Evolutionary conservation across 2,329 filamentous ascomycete genomes (phyloP).

Genomic region (Clonostachys rosea): DNA sequence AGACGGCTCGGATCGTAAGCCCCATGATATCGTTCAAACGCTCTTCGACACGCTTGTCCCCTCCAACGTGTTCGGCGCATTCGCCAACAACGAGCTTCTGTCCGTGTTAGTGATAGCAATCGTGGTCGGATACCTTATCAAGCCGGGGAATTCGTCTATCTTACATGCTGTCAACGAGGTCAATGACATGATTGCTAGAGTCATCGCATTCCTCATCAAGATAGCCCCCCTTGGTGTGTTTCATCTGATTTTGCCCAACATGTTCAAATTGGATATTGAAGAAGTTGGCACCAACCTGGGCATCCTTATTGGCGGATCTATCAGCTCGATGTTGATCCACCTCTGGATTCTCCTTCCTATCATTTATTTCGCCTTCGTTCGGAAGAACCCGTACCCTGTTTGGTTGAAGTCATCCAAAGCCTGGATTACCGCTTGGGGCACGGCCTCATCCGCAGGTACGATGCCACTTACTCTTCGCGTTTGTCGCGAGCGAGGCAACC

Average conservation of each 20-base stretch:
- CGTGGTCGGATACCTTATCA: conserved; percentile 40
- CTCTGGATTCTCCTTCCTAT: conserved; percentile 38
- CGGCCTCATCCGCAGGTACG: conserved; percentile 46
- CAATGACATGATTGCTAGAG: conserved; percentile 37
- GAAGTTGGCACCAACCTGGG: conserved; percentile 44
- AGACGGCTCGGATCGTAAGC: conserved; percentile 21
- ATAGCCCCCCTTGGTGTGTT: conserved; percentile 47
- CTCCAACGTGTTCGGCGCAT: conserved; percentile 37
- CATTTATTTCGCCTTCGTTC: conserved; percentile 31
- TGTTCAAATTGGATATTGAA: conserved; percentile 40
- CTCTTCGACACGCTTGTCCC: conserved; percentile 46
- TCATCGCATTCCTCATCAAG: conserved; percentile 43
- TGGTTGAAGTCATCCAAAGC: conserved; percentile 43
- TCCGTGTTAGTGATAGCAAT: conserved; percentile 39
- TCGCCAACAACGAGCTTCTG: conserved; percentile 40
- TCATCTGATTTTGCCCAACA: conserved; percentile 46
- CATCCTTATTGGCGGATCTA: conserved; percentile 39
- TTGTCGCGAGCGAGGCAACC: conserved; percentile 29
- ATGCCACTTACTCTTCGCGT: conserved; percentile 41
- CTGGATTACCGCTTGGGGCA: conserved; percentile 51
- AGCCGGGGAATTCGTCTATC: conserved; percentile 24
- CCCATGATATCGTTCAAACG: conserved; percentile 37
- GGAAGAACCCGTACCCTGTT: conserved; percentile 39
- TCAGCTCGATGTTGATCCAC: conserved; percentile 40
- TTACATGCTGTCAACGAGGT: conserved; percentile 38